These are phyloP conservation scores for Ophiostoma australiae DNA, from an alignment of 2,329 filamentous ascomycete genomes.

Conservation along the genomic window DNA sequence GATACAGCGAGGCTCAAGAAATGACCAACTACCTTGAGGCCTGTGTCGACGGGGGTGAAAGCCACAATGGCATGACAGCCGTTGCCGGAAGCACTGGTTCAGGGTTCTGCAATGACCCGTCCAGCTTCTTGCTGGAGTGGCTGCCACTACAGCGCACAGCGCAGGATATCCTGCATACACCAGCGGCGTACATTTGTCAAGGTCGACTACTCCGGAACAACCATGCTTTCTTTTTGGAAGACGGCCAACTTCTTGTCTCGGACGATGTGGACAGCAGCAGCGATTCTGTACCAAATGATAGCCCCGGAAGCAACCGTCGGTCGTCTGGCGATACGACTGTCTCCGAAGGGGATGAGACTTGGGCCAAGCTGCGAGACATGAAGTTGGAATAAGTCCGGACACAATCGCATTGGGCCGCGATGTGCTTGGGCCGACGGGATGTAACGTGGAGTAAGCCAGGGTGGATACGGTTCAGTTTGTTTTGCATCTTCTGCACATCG, in stretches of 20 bases:
- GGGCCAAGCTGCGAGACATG: background rate
- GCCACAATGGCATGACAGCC: background rate
- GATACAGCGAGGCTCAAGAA: slow-evolving; percentile 42
- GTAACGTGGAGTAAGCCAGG: background rate
- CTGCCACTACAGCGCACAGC: slow-evolving; percentile 49
- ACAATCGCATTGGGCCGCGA: background rate
- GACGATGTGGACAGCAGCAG: background rate
- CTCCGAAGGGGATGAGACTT: background rate
- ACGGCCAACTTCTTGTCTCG: background rate
- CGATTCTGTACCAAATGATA: background rate
- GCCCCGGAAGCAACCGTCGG: background rate
- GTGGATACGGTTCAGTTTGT: background rate
- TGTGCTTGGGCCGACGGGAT: background rate
- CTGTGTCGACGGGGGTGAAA: slow-evolving; percentile 20
- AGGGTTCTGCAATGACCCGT: slow-evolving; percentile 34
- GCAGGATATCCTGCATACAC: slow-evolving; percentile 54
- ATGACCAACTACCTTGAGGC: slow-evolving; percentile 37
- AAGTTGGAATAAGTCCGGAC: background rate
- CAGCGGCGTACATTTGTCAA: slow-evolving; percentile 53
- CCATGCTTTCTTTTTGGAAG: slow-evolving; percentile 48
- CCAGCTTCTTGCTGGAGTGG: slow-evolving; percentile 54
- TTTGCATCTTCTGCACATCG: background rate
- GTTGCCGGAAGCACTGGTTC: too few relatives aligned
- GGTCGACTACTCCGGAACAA: slow-evolving; percentile 44
- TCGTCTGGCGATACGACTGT: background rate